Base-by-base conservation (phyloP, 768 basidiomycete genomes). In the Steccherinum ochraceum region DNA sequence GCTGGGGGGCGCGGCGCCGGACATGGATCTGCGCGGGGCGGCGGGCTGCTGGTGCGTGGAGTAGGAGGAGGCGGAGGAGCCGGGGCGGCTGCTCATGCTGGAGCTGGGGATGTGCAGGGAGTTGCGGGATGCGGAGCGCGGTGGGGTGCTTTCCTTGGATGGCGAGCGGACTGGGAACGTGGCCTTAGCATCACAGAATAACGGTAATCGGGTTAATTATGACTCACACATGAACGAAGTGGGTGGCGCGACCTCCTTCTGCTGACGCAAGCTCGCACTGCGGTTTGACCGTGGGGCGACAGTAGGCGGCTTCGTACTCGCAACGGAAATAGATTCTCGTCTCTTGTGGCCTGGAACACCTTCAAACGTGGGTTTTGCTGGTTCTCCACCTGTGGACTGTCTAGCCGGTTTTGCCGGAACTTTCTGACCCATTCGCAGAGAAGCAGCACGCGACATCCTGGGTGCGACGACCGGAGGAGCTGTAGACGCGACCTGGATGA, bases 261-360 rank as follows among this genome's bases (percentile, higher is more conserved):
- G 56, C 42, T 61, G 59, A 27, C 73, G 64, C 53, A 79, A 56
- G 11, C 65, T 61, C 19, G 77, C 73, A 46, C 73, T 74, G 56
- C 56, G 67, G 55, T 78, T 79, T 26, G 66, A 60, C 16, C 74
- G 64, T 4, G 79, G 78, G 4, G 61, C 53, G n/a, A 77, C 68
- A 1, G 63, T 61, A 7, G 78, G 78, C 10, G 71, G 56, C 46
- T 61, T 63, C 10, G 70, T 72, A 54, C 76, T 79, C 16, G 83
- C 76, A 7, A 93, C 90, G 4, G 79, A 65, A 54, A 93, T 83
- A 12, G 78, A 79, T 61, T 89, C 86, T 23, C 84, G 70, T 49
- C 89, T 74, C 67, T 92, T 92, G 60, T 93, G 89, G 0, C 89
- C 89, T 4, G 90, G 89, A 2, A 92, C 83, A 26, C 88, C 88